Evolutionary conservation across 2,329 filamentous ascomycete genomes (phyloP).

Genomic region (Phialophora expanda): DNA sequence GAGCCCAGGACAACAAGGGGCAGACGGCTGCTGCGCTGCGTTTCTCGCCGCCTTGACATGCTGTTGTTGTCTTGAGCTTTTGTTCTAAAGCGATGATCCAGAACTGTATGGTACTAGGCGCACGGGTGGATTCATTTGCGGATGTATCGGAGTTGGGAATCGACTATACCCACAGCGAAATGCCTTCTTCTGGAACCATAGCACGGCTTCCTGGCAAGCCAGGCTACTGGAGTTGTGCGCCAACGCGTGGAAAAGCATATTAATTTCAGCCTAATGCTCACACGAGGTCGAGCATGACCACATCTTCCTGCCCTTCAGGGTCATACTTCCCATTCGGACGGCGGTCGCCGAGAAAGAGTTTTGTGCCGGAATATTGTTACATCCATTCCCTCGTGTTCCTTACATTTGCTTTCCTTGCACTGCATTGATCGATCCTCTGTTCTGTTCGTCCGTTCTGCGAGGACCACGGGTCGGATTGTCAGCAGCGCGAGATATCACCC

Average conservation of each 20-base stretch:
- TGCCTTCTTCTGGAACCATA: neutral
- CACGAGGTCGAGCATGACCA: neutral
- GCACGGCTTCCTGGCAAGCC: neutral
- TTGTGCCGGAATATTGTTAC: neutral
- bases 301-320: neutral
- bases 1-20: conserved; percentile 43
- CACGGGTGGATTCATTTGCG: neutral
- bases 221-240: neutral
- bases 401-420: neutral
- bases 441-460: neutral
- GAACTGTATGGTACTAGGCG: neutral
- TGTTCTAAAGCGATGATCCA: conserved; percentile 48
- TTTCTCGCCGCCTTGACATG: conserved; percentile 55
- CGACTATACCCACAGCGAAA: neutral
- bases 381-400: neutral
- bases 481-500: neutral
- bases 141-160: conserved; percentile 14
- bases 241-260: neutral
- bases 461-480: neutral
- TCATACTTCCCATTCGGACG: neutral
- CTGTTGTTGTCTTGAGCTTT: conserved; percentile 59
- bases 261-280: neutral
- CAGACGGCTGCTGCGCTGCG: conserved; percentile 51
- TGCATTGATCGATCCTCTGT: neutral
- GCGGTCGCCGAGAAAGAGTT: neutral